phyloP scores from a whole-genome alignment of 768 basidiomycete species.

The Termitomyces sp. region DNA sequence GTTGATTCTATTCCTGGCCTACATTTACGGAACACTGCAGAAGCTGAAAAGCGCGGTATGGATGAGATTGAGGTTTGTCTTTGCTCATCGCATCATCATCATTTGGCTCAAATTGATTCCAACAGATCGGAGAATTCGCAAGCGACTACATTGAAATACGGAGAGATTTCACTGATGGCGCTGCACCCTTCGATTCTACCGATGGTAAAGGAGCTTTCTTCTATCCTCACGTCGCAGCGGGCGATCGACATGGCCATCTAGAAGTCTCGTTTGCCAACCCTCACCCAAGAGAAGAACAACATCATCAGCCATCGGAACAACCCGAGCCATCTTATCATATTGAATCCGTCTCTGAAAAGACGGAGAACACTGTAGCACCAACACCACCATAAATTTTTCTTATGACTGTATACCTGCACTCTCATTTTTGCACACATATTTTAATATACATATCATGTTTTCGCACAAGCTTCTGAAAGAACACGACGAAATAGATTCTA shows the following conservation, averaged over 20 bases:
- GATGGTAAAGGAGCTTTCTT: constrained; percentile 19
- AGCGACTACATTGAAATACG: constrained; percentile 67
- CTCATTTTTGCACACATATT: background rate
- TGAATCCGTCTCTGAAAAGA: constrained; percentile 26
- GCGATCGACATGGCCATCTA: constrained; percentile 33
- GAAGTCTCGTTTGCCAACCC: constrained; percentile 24
- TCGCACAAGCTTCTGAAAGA: constrained; percentile 7
- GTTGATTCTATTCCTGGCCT: constrained; percentile 57
- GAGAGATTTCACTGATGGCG: constrained; percentile 55
- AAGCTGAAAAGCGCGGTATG: constrained; percentile 60
- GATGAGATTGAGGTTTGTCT: constrained; percentile 63
- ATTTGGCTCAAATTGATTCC: background rate
- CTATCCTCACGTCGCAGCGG: constrained; percentile 25
- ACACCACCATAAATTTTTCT: constrained; percentile 8
- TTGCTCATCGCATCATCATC: background rate
- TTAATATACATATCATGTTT: background rate
- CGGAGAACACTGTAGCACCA: constrained; percentile 19
- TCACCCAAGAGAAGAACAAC: background rate
- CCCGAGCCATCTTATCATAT: constrained; percentile 10
- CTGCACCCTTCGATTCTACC: constrained; percentile 34
- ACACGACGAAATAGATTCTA: background rate
- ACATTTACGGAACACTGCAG: constrained; percentile 44
- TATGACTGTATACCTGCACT: constrained; percentile 7
- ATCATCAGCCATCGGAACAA: constrained; percentile 3
- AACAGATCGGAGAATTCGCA: constrained; percentile 64